Conservation (phyloP, 768 basidiomycete species). For the Rhodotorula kratochvilovae region DNA sequence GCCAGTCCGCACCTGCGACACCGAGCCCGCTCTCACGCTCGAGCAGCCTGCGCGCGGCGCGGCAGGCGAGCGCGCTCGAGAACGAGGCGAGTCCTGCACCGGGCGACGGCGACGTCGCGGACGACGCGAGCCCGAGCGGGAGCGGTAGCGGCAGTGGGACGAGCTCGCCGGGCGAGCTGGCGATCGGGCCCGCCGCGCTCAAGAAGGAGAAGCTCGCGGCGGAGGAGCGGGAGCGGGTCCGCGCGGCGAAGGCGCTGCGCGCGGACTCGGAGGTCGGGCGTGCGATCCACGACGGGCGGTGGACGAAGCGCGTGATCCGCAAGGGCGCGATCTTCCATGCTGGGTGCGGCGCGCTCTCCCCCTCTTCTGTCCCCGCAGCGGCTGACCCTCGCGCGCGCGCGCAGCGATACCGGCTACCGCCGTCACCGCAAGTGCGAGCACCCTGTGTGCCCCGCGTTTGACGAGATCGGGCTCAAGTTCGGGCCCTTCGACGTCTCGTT, state of each 20-base stretch:
- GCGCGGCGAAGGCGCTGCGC: neutral
- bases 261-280: neutral
- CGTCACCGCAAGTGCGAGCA: constrained; percentile 41
- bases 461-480: constrained; percentile 50
- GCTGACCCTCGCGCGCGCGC: neutral
- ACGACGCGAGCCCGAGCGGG: neutral
- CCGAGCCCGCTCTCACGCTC: neutral
- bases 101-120: neutral
- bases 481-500: constrained; percentile 52
- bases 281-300: neutral
- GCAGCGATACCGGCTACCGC: constrained; percentile 51
- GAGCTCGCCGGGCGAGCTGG: neutral
- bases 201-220: neutral
- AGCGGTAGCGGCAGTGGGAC: neutral
- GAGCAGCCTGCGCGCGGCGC: neutral
- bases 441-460: constrained; percentile 50
- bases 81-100: neutral
- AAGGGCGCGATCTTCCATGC: constrained; percentile 43
- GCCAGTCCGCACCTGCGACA: neutral
- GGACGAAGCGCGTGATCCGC: constrained; percentile 1
- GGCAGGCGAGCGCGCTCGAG: neutral
- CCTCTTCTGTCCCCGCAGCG: neutral
- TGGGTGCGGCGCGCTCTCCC: constrained; percentile 40
- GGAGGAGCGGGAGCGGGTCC: neutral
- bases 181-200: too few relatives aligned